Percentiles rank a stretch among this genome's conserved stretches.
Conservation (phyloP, 73 alveolate species). For the Paramecium sexaurelia region DNA sequence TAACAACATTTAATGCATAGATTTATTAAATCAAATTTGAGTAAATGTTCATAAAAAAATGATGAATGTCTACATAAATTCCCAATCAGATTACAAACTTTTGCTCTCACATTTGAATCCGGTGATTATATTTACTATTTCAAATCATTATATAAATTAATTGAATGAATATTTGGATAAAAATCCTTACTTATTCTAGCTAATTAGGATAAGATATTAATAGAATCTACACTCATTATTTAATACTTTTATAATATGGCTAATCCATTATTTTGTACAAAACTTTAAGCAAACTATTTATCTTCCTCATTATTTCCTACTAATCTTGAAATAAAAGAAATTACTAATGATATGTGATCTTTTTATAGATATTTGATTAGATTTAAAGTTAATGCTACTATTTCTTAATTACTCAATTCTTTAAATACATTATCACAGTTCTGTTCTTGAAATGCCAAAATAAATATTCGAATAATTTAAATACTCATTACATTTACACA, state of each 20-base stretch:
- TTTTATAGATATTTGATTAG: slow-evolving; percentile 76
- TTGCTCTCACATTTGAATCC: slow-evolving; percentile 94
- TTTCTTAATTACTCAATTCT: slow-evolving; percentile 83
- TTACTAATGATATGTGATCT: slow-evolving; percentile 83
- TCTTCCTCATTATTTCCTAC: slow-evolving; percentile 84
- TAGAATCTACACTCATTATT: slow-evolving; percentile 88
- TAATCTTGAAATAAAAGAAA: slow-evolving; percentile 78
- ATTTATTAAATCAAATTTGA: slow-evolving; percentile 89
- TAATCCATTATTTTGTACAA: slow-evolving; percentile 86
- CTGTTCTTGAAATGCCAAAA: slow-evolving; percentile 80
- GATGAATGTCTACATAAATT: slow-evolving; percentile 97
- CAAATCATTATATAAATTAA: slow-evolving; percentile 87
- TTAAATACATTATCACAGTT: slow-evolving; percentile 76
- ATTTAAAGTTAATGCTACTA: slow-evolving; percentile 76
- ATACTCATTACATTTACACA: slow-evolving; percentile 83
- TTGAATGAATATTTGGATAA: slow-evolving; percentile 91
- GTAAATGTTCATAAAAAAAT: slow-evolving; percentile 92
- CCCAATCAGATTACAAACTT: slow-evolving; percentile 97
- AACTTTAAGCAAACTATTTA: slow-evolving; percentile 83
- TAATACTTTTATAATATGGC: slow-evolving; percentile 74
- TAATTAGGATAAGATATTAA: slow-evolving; percentile 86
- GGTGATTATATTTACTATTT: slow-evolving; percentile 83
- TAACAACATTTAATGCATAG: slow-evolving; percentile 96
- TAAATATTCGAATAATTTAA: slow-evolving; percentile 81
- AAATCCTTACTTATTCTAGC: slow-evolving; percentile 93